Evolutionary conservation across 2,329 filamentous ascomycete genomes (phyloP), one percentile per base, ranked within the genome.

Genomic region (Myriosclerotinia scirpicola): DNA sequence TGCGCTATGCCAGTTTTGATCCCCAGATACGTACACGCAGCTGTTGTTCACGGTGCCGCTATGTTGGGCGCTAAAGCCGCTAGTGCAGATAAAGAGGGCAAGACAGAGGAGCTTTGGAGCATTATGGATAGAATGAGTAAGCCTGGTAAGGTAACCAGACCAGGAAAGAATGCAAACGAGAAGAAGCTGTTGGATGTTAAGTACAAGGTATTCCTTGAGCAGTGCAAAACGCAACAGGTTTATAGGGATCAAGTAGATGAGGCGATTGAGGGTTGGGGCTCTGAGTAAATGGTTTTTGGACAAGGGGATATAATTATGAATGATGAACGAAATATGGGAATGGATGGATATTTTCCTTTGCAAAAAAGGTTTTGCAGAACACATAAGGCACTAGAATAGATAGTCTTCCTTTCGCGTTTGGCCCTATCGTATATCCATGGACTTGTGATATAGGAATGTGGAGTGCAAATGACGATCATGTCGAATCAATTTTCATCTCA

Each of bases 61-160:
- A 99, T 99, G 94, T 84, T 99, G 34, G 95, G 95, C 50, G 95
- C 93, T 67, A 98, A 98, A 80, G 95, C 95, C n/a, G 95, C 94
- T 8, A 95, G 90, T 73, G 90, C 90, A 42, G 88, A 90, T 74
- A 83, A 84, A 50, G 84, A 90, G 12, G 91, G 92, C 54, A 88
- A 89, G 74, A 93, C 91, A 0, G 93, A 97, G 81, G 86, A 90
- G 52, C 81, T 99, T 69, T 99, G 95, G 95, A 86, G 88, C 72
- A 97, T 99, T 77, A 99, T 99, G 95, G 92, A 96, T 78, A 87
- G 93, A 66, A 95, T 97, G 89, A 96, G 91, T 81, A 97, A 97
- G 83, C 90, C 92, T 11, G 95, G 94, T 42, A 91, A 89, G 74
- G 86, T 93, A 59, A 90, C 97, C 2, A 84, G 88, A 77, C 93